Evolutionary conservation across 345 rosid species (phyloP), one percentile per base, ranked within the genome.

Genomic region (Hibiscus syriacus): DNA sequence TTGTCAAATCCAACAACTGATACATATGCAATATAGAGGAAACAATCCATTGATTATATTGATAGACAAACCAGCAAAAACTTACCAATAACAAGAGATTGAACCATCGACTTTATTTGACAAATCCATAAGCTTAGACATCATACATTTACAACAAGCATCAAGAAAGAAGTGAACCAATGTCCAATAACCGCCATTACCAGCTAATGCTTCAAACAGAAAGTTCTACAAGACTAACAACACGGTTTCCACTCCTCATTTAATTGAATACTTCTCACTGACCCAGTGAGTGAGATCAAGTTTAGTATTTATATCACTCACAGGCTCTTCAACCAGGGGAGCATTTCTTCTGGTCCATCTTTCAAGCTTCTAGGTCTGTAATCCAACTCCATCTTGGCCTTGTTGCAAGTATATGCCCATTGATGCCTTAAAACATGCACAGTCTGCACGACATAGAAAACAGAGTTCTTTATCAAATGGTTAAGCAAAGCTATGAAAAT

Each of bases 361-460:
- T 80, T 82, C 80, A 90, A 76, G 85, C 86, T 81, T 74, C 92
- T 82, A 52, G 96, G 97, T 68, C 74, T 82, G 65, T 90, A 93
- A 71, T 83, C 90, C 72, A 93, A 78, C 83, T 93, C 94, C 30
- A 16, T 25, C 76, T 79, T 89, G 3, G 97, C 94, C 86, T 93
- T 93, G 72, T 86, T 84, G 30, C 96, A 90, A 54, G 93, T 86
- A 77, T 87, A 89, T 27, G 90, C 86, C 97, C 98, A 87, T 38
- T 90, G 92, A 75, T 87, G 97, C 71, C 91, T 78, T 67, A 90
- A 77, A 55, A 89, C 87, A 26, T 72, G 69, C 57, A 80, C 92
- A n/a, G 90, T 76, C 96, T 90, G 90, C 79, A 66, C 78, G 75
- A 56, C 64, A 16, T 20, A 45, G 12, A 26, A 72, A 6, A 63